These are phyloP conservation scores for Quercus suber DNA, from an alignment of 306 rosid genomes.

Conservation along the genomic window DNA sequence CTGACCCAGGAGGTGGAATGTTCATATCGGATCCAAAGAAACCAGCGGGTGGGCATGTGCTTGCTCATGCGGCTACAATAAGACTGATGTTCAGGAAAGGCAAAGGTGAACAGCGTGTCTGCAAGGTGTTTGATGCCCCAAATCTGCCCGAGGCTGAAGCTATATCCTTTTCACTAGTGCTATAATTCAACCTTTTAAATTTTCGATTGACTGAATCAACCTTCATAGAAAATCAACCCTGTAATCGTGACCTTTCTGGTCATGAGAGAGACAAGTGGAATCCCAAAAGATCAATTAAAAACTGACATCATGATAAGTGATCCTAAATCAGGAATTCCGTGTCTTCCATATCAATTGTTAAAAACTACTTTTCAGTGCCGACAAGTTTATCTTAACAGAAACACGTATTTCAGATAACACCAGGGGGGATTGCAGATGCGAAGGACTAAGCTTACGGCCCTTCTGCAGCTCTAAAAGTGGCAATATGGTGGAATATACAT, in stretches of 20 bases:
- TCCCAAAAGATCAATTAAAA: background rate
- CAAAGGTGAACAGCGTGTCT: conserved; percentile 92
- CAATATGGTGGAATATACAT: conserved; percentile 11
- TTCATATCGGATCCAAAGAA: conserved; percentile 94
- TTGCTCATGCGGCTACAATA: conserved; percentile 92
- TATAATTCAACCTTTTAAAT: background rate
- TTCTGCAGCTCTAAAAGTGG: background rate
- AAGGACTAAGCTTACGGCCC: conserved; percentile 50
- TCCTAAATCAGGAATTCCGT: background rate
- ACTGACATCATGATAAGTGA: background rate
- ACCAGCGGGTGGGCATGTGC: conserved; percentile 95
- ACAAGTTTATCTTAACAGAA: conserved; percentile 47
- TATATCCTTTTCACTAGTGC: conserved; percentile 61
- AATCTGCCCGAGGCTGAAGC: conserved; percentile 97
- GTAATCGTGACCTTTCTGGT: background rate
- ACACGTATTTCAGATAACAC: conserved; percentile 88
- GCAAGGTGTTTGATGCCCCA: conserved; percentile 96
- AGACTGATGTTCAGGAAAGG: conserved; percentile 95
- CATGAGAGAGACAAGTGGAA: background rate
- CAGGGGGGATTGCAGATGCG: conserved; percentile 90
- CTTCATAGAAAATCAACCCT: background rate
- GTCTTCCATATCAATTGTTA: background rate
- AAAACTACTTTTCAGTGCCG: background rate
- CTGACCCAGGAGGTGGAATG: conserved; percentile 95
- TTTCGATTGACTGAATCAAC: background rate